Evolutionary conservation across 2,329 filamentous ascomycete genomes (phyloP).

Genomic region (Penicillium freii): DNA sequence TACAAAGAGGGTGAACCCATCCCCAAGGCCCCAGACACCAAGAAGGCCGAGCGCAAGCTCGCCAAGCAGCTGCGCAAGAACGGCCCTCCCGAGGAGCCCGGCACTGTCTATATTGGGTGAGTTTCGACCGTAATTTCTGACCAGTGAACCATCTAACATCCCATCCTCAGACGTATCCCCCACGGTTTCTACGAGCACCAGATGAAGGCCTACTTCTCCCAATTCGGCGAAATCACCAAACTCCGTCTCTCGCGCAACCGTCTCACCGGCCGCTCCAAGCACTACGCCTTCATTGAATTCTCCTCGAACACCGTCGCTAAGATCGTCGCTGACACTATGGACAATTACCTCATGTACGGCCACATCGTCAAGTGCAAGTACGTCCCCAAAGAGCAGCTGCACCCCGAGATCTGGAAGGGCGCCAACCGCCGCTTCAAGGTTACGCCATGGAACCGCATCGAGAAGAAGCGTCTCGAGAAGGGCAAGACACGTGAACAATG

Average conservation of each 20-base stretch:
- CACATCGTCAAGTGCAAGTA: constrained; percentile 87
- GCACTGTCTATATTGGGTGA: constrained; percentile 80
- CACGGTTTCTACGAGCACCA: constrained; percentile 97
- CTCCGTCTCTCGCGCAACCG: constrained; percentile 88
- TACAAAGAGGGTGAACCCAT: constrained; percentile 46
- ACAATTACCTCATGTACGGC: constrained; percentile 93
- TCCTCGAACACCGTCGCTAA: constrained; percentile 72
- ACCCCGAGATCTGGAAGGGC: constrained; percentile 81
- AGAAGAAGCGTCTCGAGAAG: constrained; percentile 69
- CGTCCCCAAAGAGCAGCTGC: constrained; percentile 72
- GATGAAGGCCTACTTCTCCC: constrained; percentile 88
- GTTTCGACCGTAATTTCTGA: constrained; percentile 20
- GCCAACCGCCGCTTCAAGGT: constrained; percentile 87
- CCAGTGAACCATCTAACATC: constrained; percentile 17
- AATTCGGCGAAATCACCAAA: constrained; percentile 79
- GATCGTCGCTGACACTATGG: constrained; percentile 93
- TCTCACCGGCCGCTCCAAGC: constrained; percentile 85
- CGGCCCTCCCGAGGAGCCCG: constrained; percentile 53
- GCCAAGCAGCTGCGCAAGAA: constrained; percentile 52
- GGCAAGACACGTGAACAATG: constrained; percentile 73
- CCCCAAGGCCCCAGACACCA: constrained; percentile 46
- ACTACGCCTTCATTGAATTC: constrained; percentile 95
- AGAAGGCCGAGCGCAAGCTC: constrained; percentile 51
- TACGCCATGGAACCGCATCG: constrained; percentile 84
- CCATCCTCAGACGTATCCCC: constrained; percentile 64